Conservation (phyloP, 1,139 yeast genomes). For the Blastobotrys arbuscula region DNA sequence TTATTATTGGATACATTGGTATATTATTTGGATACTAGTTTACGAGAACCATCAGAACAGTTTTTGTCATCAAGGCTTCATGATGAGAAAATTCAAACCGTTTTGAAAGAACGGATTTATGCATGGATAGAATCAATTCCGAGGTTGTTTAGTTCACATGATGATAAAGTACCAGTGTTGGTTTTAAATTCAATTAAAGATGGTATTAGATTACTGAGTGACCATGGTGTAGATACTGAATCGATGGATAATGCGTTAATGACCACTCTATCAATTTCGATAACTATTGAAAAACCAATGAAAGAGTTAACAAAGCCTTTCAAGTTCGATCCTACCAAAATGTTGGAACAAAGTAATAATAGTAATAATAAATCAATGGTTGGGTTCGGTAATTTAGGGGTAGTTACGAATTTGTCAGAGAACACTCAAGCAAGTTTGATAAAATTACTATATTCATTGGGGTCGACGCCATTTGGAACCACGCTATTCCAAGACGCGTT, state of each 20-base stretch:
- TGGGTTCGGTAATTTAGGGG: constrained; percentile 12
- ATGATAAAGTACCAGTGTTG: constrained; percentile 23
- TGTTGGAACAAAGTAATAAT: background rate
- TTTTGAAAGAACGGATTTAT: constrained; percentile 16
- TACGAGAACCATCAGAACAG: background rate
- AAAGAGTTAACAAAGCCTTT: background rate
- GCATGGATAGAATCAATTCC: constrained; percentile 32
- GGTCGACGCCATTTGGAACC: background rate
- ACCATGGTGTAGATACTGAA: constrained; percentile 1
- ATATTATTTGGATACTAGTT: constrained; percentile 6
- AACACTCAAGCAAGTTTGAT: constrained; percentile 9
- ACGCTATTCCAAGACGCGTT: constrained; percentile 3
- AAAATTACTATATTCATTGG: constrained; percentile 5
- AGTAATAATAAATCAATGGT: background rate
- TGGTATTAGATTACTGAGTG: constrained; percentile 18
- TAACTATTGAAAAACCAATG: background rate
- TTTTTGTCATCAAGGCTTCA: background rate
- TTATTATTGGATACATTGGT: constrained; percentile 30
- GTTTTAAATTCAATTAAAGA: constrained; percentile 19
- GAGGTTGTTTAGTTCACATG: constrained; percentile 26
- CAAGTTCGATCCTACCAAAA: constrained; percentile 6
- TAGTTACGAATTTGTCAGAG: constrained; percentile 11
- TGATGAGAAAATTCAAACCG: background rate
- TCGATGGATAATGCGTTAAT: constrained; percentile 2
- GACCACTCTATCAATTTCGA: background rate